Base-by-base conservation (phyloP, 2,329 filamentous ascomycete genomes). In the Penicillium concentricum region DNA sequence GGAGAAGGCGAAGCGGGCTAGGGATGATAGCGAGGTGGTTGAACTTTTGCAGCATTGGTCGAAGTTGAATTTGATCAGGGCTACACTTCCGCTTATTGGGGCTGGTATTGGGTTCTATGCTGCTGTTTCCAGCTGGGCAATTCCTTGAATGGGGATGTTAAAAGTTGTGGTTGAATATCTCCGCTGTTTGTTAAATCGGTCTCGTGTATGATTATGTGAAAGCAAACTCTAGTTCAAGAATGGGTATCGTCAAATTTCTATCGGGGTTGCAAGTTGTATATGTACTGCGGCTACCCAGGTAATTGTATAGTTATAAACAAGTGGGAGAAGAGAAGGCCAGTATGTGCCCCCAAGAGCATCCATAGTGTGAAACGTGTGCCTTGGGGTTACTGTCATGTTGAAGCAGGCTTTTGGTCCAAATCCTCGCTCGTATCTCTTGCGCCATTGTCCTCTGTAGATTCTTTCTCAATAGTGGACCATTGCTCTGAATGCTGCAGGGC, bases 401-500 rank as follows among this genome's bases (percentile, higher is more conserved):
- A 45, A 18, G 34, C 13, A n/a, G 47, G 26, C 15, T 39, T 35
- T 15, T n/a, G 3, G 7, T 35, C 32, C n/a, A 22, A 28, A 13
- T 59, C 52, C 5, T 56, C 53, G 41, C 53, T 53, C 16, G 12
- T 26, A 16, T 9, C 13, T 20, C 30, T 53, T 24, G 30, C 34
- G 13, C 4, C 16, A 15, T 51, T 53, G 7, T 58, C 60, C 30
- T 68, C 69, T 3, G 58, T 60, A 18, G 26, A 20, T 13, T 73
- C 69, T 12, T 64, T 65, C 26, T 73, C 72, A 43, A 74, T 60
- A 5, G 67, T 67, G 13, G 72, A 74, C 74, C 74, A 76, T 54
- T 72, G 67, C 52, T 58, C 70, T 1, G 74, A 74, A 54, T 74
- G 69, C 12, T 74, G 66, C 34, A 76, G 62, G 28, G 64, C 60